Conservation (phyloP, 257 asterid genomes). For the Lycium barbarum region DNA sequence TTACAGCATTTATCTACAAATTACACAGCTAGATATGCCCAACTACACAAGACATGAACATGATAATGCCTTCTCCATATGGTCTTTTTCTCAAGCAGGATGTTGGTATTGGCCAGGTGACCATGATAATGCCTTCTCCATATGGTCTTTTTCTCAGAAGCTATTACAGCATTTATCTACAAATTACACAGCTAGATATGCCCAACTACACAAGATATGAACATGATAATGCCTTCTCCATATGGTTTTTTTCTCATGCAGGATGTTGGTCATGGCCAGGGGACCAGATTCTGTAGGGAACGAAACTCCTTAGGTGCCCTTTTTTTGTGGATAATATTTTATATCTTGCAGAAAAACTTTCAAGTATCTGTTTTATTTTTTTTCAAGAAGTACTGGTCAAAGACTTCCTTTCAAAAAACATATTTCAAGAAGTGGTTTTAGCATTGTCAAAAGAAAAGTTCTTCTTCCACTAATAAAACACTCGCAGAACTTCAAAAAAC, state of each 20-base stretch:
- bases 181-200: background rate
- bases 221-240: background rate
- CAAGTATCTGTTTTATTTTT: background rate
- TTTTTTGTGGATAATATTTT: background rate
- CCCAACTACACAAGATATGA: slow-evolving; percentile 6
- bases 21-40: background rate
- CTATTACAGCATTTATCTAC: background rate
- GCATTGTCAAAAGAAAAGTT: background rate
- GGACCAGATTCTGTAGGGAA: background rate
- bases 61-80: background rate
- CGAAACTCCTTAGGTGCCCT: background rate
- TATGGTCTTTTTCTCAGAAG: background rate
- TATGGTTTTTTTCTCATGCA: slow-evolving; percentile 6
- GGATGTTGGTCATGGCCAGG: background rate
- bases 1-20: background rate
- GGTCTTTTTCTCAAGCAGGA: slow-evolving; percentile 11
- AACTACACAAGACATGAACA: slow-evolving; percentile 4
- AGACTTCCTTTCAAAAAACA: background rate
- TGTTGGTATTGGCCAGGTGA: background rate
- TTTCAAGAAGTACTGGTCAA: background rate
- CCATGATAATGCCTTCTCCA: background rate
- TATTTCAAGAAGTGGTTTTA: background rate
- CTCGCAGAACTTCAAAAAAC: background rate
- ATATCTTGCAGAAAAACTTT: background rate
- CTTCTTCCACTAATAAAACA: background rate